Percentiles rank a stretch among this genome's conserved stretches.
Evolutionary conservation across 2,329 filamentous ascomycete genomes (phyloP).

Genomic region (Penicillium sp.): DNA sequence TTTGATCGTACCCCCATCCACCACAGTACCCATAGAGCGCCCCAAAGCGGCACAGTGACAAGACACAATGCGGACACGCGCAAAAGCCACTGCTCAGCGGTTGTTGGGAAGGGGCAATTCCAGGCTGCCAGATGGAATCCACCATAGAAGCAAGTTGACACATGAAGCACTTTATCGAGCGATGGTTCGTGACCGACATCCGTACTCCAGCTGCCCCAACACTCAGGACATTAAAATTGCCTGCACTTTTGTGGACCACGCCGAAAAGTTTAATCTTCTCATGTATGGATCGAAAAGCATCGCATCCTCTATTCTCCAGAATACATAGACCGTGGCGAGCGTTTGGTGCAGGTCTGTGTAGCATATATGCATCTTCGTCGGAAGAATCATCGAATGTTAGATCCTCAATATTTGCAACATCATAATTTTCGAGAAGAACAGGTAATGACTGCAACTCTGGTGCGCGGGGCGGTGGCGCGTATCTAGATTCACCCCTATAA

Average conservation of each 20-base stretch:
- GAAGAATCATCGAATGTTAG: not conserved
- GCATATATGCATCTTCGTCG: not conserved
- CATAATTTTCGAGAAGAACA: not conserved
- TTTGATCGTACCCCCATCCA: conserved; percentile 2
- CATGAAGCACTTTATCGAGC: not conserved
- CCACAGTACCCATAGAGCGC: not conserved
- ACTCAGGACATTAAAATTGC: not conserved
- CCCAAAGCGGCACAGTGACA: not conserved
- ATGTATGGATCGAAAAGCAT: not conserved
- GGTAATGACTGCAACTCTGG: not conserved
- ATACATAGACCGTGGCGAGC: not conserved
- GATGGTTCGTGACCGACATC: not conserved
- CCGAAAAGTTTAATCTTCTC: not conserved
- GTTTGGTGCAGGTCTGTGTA: not conserved
- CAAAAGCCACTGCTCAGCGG: not conserved
- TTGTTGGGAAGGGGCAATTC: not conserved
- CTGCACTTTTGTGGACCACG: not conserved
- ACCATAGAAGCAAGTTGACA: not conserved
- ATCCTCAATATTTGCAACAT: not conserved
- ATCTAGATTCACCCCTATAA: not conserved
- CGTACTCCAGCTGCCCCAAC: not conserved
- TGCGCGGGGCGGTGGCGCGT: not conserved
- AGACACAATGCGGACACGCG: not conserved
- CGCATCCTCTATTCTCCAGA: not conserved
- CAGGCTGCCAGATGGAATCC: not conserved